These are phyloP conservation scores for Grosmannia serpens DNA, from an alignment of 2,329 filamentous ascomycete species.

Conservation along the genomic window DNA sequence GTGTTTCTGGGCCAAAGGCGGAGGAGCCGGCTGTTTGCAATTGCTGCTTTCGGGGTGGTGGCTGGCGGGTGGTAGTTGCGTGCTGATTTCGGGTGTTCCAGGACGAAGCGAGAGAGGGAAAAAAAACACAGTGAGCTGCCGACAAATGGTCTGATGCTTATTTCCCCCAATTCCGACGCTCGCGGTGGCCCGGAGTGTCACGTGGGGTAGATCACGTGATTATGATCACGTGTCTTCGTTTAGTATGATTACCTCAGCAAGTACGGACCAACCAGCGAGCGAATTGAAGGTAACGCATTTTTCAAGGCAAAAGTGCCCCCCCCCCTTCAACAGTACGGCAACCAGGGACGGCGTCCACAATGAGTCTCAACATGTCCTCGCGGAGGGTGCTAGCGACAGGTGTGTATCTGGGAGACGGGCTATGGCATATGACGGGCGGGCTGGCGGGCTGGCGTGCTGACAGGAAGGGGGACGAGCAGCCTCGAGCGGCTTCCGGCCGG, in stretches of 20 bases:
- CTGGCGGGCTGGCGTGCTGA: neutral
- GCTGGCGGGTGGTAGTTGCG: neutral
- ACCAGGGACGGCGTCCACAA: slow-evolving; percentile 22
- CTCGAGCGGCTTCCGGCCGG: slow-evolving; percentile 12
- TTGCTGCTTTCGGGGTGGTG: neutral
- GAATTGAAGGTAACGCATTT: neutral
- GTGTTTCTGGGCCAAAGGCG: neutral
- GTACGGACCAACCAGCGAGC: neutral
- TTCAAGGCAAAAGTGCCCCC: neutral
- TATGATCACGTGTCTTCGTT: neutral
- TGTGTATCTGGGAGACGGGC: no score
- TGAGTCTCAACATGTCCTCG: slow-evolving; percentile 55
- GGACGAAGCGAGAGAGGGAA: slow-evolving; percentile 5
- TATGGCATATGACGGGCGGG: no score
- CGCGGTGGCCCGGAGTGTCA: slow-evolving; percentile 9
- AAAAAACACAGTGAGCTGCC: slow-evolving; percentile 8
- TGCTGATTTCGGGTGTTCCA: neutral
- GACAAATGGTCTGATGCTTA: slow-evolving; percentile 15
- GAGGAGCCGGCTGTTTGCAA: neutral
- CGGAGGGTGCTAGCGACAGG: slow-evolving; percentile 49
- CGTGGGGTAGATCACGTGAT: slow-evolving; percentile 2
- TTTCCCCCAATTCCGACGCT: slow-evolving; percentile 8
- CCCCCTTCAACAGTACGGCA: no score
- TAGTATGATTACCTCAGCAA: neutral
- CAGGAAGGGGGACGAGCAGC: neutral